Conservation (phyloP, 2,329 filamentous ascomycete genomes). For the Colletotrichum incanum region DNA sequence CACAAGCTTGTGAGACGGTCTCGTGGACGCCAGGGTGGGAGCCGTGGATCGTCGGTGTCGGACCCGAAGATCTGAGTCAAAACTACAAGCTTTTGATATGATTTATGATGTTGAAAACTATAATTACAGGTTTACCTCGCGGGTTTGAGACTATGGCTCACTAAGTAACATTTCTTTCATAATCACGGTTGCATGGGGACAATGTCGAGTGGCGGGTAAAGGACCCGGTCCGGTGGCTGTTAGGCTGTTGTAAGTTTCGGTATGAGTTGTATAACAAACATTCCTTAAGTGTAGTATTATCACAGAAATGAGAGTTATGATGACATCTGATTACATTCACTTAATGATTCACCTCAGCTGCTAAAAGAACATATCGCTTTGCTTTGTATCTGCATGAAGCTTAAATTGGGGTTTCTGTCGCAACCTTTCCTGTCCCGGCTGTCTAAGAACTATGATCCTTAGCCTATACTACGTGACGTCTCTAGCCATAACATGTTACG, state of each 20-base stretch:
- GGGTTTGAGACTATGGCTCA: background rate
- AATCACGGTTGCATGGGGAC: background rate
- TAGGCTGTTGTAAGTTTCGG: background rate
- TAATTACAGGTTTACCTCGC: background rate
- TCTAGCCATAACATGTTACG: too few species aligned
- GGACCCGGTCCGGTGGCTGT: background rate
- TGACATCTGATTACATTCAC: too few species aligned
- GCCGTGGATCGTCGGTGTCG: slow-evolving; percentile 23
- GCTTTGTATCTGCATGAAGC: too few species aligned
- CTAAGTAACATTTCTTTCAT: background rate
- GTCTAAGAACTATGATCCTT: too few species aligned
- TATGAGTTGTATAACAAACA: background rate
- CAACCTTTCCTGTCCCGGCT: too few species aligned
- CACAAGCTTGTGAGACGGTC: slow-evolving; percentile 35
- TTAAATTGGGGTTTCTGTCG: too few species aligned
- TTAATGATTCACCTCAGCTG: too few species aligned
- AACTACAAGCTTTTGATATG: background rate
- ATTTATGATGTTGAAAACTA: background rate
- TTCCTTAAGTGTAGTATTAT: background rate
- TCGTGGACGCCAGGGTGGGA: background rate
- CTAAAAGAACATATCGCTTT: too few species aligned
- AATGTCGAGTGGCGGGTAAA: background rate
- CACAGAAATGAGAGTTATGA: too few species aligned
- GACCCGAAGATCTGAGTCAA: slow-evolving; percentile 25
- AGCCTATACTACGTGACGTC: too few species aligned